These are phyloP conservation scores for Daldinia loculata DNA, from an alignment of 495 filamentous ascomycete species.

Conservation along the genomic window DNA sequence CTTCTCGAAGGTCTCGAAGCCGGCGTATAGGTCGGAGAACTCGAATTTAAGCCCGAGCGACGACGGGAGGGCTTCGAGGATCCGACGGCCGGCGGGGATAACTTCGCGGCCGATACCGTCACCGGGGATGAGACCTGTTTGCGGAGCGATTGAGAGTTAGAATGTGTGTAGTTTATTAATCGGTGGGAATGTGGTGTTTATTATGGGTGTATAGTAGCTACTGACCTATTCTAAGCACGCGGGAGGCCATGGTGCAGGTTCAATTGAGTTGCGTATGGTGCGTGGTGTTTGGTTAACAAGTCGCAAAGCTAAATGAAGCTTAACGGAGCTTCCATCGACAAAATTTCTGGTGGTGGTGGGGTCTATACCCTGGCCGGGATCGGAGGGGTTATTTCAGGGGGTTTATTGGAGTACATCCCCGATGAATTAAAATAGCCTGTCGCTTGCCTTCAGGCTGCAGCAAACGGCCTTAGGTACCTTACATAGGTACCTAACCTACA, in stretches of 20 bases:
- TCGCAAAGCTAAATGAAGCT: conserved; percentile 14
- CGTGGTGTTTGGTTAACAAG: neutral
- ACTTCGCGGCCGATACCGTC: conserved; percentile 99
- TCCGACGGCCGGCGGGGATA: conserved; percentile 89
- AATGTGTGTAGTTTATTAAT: neutral
- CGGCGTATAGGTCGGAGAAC: conserved; percentile 90
- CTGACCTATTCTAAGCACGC: conserved; percentile 68
- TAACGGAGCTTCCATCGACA: conserved; percentile 5
- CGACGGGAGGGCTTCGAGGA: conserved; percentile 87
- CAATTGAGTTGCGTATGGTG: conserved; percentile 31
- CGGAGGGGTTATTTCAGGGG: conserved; percentile 20
- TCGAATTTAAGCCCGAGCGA: conserved; percentile 89
- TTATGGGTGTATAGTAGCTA: conserved; percentile 2
- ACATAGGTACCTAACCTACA: too few relatives aligned
- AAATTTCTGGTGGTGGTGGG: conserved; percentile 34
- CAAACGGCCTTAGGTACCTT: neutral
- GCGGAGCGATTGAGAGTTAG: conserved; percentile 21
- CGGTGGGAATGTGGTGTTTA: neutral
- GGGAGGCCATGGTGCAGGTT: conserved; percentile 57
- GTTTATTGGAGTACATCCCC: neutral
- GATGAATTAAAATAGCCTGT: neutral
- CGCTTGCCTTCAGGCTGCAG: neutral
- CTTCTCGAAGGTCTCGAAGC: conserved; percentile 89
- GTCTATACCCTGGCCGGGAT: conserved; percentile 31
- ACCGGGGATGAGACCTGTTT: conserved; percentile 89